A percentile compares a stretch with the other conserved stretches of the same genome.
phyloP scores from a whole-genome alignment of 2,329 filamentous ascomycete species.

The Nigrograna mackinnonii region DNA sequence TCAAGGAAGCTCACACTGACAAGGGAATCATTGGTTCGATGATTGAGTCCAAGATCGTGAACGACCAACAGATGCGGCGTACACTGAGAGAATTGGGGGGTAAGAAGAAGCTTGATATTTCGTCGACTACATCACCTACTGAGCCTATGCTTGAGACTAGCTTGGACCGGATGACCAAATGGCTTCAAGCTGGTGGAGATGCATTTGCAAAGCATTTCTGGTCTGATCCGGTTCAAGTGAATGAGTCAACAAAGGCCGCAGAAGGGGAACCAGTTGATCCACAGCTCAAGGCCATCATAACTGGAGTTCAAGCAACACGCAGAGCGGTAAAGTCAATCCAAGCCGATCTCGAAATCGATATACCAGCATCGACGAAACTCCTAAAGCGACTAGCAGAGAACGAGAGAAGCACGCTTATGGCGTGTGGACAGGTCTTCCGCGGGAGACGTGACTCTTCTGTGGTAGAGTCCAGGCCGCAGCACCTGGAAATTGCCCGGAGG shows the following conservation, averaged over 20 bases:
- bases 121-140: background rate
- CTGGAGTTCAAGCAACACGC: slow-evolving; percentile 25
- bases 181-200: slow-evolving; percentile 28
- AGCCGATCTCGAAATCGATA: slow-evolving; percentile 25
- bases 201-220: slow-evolving; percentile 31
- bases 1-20: slow-evolving; percentile 15
- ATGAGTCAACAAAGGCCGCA: slow-evolving; percentile 1
- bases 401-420: slow-evolving; percentile 17
- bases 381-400: slow-evolving; percentile 27
- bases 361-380: slow-evolving; percentile 28
- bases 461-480: no score
- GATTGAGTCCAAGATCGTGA: slow-evolving; percentile 28
- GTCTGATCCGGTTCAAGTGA: slow-evolving; percentile 30
- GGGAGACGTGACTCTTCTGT: background rate
- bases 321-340: slow-evolving; percentile 23
- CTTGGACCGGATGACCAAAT: slow-evolving; percentile 31
- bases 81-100: slow-evolving; percentile 20
- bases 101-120: slow-evolving; percentile 4
- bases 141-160: slow-evolving; percentile 21
- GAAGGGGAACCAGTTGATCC: slow-evolving; percentile 3
- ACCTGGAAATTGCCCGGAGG: no score
- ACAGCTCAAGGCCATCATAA: slow-evolving; percentile 19
- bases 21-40: slow-evolving; percentile 18
- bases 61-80: slow-evolving; percentile 32
- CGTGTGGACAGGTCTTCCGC: slow-evolving; percentile 5